These are phyloP conservation scores for Boechera divaricarpa DNA, from an alignment of 345 rosid species.

Conservation along the genomic window DNA sequence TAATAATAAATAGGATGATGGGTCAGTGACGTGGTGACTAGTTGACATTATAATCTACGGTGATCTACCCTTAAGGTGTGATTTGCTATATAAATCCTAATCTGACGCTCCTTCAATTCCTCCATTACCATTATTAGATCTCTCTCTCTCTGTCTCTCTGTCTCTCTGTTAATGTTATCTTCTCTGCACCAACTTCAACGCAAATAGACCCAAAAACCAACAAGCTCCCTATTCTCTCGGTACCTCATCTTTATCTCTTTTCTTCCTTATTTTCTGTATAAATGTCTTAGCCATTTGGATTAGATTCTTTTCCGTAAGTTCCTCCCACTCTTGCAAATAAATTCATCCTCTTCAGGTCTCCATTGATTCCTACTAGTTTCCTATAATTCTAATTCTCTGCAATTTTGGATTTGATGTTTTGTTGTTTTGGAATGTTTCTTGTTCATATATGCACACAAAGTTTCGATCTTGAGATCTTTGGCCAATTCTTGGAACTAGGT, in stretches of 20 bases:
- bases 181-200: constrained; percentile 43
- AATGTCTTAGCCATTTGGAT: constrained; percentile 28
- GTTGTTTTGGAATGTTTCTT: neutral
- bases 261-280: constrained; percentile 14
- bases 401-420: constrained; percentile 9
- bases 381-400: neutral
- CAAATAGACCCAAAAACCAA: constrained; percentile 15
- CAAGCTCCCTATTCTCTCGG: constrained; percentile 37
- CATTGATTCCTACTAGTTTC: constrained; percentile 3
- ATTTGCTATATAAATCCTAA: constrained; percentile 34
- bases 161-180: constrained; percentile 30
- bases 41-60: constrained; percentile 38
- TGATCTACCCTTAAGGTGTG: constrained; percentile 26
- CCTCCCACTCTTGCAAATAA: constrained; percentile 3
- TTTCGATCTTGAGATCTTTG: constrained; percentile 40
- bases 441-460: constrained; percentile 4
- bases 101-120: constrained; percentile 23
- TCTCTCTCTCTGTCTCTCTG: constrained; percentile 23
- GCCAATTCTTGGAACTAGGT: constrained; percentile 3
- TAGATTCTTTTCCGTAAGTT: neutral
- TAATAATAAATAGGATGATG: neutral
- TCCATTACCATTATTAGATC: constrained; percentile 25
- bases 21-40: constrained; percentile 37
- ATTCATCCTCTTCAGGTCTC: constrained; percentile 26
- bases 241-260: constrained; percentile 29